Evolutionary conservation across 352 stramenopile genomes (phyloP), one percentile per base, ranked within the genome.

Genomic region (Thalassiosira hispida): DNA sequence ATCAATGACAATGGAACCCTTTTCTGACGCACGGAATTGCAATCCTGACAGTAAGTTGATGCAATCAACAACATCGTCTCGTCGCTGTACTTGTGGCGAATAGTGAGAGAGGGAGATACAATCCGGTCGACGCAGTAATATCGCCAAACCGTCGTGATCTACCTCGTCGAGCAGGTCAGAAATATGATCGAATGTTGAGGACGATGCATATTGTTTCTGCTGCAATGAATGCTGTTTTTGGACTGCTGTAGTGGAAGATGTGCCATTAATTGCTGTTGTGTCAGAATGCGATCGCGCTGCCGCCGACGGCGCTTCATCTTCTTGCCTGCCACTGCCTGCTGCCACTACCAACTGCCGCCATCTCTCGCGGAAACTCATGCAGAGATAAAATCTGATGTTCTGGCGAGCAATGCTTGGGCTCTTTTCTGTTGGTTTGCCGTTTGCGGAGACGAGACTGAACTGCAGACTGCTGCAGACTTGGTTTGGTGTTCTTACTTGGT

Each of bases 21-120:
- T 55, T 23, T 0, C 31, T 53, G 33, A 40, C 20, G 23, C 11
- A 9, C 16, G 33, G 27, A 73, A 63, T 56, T 27, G 18, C n/a
- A 73, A 52, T n/a, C 51, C 65, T 49, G 40, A 73, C 18, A 73
- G n/a, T 57, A 65, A 29, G 14, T 22, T 57, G 33, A n/a, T 57
- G 4, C 6, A 40, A 14, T 20, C 1, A 23, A 44, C 16, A 22
- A 40, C 53, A 22, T 42, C 23, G 44, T 42, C 40, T 67, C 59
- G 23, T 67, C 33, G 18, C n/a, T 18, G 16, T 18, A 49, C 9
- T 56, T 1, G 18, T 42, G 59, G 46, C 14, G 11, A 29, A 46
- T 29, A 53, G 55, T 67, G 55, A 25, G 59, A 56, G 12, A 67
- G n/a, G 22, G 59, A 67, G 40, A 67, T 67, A 22, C 59, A 12